phyloP scores from a whole-genome alignment of 2,329 filamentous ascomycete species.

The Ascochyta fabae region DNA sequence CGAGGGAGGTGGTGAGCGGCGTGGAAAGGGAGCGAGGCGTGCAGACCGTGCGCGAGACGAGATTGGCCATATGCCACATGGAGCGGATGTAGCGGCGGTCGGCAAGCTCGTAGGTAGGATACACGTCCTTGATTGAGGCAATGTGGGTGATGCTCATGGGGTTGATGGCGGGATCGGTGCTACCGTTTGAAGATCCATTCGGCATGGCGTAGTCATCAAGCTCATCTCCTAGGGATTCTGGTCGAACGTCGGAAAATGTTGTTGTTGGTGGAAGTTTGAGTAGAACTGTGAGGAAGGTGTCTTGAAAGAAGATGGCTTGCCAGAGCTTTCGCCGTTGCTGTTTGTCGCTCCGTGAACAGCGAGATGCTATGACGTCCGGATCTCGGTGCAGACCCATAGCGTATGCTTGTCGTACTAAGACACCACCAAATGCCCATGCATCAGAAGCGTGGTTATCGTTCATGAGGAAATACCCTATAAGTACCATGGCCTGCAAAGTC shows the following conservation, averaged over 20 bases:
- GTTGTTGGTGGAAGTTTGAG: constrained; percentile 78
- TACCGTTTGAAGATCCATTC: constrained; percentile 56
- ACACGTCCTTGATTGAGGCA: constrained; percentile 49
- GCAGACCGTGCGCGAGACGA: constrained; percentile 79
- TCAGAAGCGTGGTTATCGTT: constrained; percentile 86
- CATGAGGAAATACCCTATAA: constrained; percentile 84
- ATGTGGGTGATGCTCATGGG: constrained; percentile 60
- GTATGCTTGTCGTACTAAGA: constrained; percentile 78
- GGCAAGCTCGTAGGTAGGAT: constrained; percentile 48
- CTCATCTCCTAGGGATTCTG: constrained; percentile 75
- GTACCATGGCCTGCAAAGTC: constrained; percentile 79
- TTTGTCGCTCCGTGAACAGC: constrained; percentile 73
- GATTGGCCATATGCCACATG: constrained; percentile 79
- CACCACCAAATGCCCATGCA: constrained; percentile 81
- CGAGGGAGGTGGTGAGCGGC: constrained; percentile 71
- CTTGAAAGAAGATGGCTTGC: constrained; percentile 81
- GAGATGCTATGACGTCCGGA: constrained; percentile 73
- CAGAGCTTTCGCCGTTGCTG: constrained; percentile 80
- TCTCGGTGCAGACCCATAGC: constrained; percentile 83
- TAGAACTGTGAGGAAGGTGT: constrained; percentile 80
- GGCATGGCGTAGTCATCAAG: constrained; percentile 69
- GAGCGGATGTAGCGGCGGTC: constrained; percentile 68
- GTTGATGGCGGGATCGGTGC: constrained; percentile 53
- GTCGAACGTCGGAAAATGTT: constrained; percentile 79
- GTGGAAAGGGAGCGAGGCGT: constrained; percentile 75